Conservation (phyloP, 2,329 filamentous ascomycete species). For the Cladosporium sp. region DNA sequence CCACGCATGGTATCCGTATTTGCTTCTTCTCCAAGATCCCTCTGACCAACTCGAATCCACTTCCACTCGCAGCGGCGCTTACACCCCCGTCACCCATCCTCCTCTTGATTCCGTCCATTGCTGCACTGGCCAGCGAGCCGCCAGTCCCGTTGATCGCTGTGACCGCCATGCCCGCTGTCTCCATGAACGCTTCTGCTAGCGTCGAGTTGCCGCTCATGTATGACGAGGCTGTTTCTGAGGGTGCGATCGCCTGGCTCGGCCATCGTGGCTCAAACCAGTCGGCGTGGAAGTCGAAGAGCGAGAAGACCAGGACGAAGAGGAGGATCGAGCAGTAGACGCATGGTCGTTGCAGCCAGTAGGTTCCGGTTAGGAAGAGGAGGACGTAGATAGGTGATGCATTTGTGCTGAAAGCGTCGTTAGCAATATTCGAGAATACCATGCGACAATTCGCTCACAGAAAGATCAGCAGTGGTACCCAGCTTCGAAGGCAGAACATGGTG, state of each 20-base stretch:
- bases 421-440: neutral
- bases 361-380: conserved; percentile 66
- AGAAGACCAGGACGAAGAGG: conserved; percentile 89
- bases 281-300: conserved; percentile 87
- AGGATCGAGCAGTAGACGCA: conserved; percentile 98
- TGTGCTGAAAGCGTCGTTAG: conserved; percentile 32
- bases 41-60: conserved; percentile 82
- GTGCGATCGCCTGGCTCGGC: conserved; percentile 21
- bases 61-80: conserved; percentile 51
- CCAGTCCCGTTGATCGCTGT: conserved; percentile 65
- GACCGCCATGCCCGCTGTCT: conserved; percentile 54
- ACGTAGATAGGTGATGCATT: conserved; percentile 48
- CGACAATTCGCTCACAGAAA: conserved; percentile 43
- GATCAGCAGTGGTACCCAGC: conserved; percentile 49
- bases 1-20: conserved; percentile 88
- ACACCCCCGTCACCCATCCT: conserved; percentile 34
- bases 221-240: conserved; percentile 33
- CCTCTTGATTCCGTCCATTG: conserved; percentile 56
- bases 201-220: conserved; percentile 30
- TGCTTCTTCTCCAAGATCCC: conserved; percentile 77
- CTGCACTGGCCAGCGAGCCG: conserved; percentile 61
- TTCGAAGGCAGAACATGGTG: conserved; percentile 64
- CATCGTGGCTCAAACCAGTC: conserved; percentile 89
- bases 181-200: conserved; percentile 52
- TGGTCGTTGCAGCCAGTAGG: conserved; percentile 92